phyloP scores from a whole-genome alignment of 2,329 filamentous ascomycete species.

The Sporothrix curviconia region DNA sequence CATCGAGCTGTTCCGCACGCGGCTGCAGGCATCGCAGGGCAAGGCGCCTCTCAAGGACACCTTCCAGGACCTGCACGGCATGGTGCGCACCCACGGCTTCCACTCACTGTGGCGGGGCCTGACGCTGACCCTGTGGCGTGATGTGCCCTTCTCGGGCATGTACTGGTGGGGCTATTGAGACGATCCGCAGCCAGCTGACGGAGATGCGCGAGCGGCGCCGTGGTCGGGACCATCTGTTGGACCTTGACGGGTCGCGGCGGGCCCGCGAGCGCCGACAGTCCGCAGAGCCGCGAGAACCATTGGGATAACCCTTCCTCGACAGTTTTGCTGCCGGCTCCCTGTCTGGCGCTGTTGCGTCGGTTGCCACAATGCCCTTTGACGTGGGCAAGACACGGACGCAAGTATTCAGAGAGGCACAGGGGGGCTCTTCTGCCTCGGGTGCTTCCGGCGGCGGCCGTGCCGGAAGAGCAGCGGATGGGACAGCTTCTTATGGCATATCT shows the following conservation, averaged over 20 bases:
- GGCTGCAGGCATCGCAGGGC: slow-evolving; percentile 72
- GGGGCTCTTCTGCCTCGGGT: slow-evolving; percentile 19
- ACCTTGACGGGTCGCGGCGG: slow-evolving; percentile 31
- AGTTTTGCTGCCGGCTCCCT: slow-evolving; percentile 80
- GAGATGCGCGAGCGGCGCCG: slow-evolving; percentile 55
- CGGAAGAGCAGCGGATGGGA: slow-evolving; percentile 73
- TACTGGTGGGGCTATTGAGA: slow-evolving; percentile 99
- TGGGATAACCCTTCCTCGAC: slow-evolving; percentile 73
- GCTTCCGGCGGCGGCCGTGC: slow-evolving; percentile 38
- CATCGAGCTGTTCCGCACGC: slow-evolving; percentile 88
- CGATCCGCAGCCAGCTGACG: slow-evolving; percentile 63
- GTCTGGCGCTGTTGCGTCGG: slow-evolving; percentile 77
- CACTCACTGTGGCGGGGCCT: slow-evolving; percentile 83
- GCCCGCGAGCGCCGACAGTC: slow-evolving; percentile 44
- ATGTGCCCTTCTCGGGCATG: slow-evolving; percentile 92
- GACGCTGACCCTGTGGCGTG: slow-evolving; percentile 86
- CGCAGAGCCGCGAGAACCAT: slow-evolving; percentile 63
- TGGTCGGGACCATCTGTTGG: slow-evolving; percentile 29
- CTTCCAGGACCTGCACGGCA: slow-evolving; percentile 64
- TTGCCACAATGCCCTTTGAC: slow-evolving; percentile 91
- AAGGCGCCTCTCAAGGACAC: slow-evolving; percentile 70
- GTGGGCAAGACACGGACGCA: slow-evolving; percentile 96
- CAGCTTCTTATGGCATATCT: slow-evolving; percentile 87
- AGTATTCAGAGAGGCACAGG: slow-evolving; percentile 57
- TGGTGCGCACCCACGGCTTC: slow-evolving; percentile 73